These are phyloP conservation scores for Aureobasidium sp. DNA, from an alignment of 2,329 filamentous ascomycete species.

Conservation along the genomic window DNA sequence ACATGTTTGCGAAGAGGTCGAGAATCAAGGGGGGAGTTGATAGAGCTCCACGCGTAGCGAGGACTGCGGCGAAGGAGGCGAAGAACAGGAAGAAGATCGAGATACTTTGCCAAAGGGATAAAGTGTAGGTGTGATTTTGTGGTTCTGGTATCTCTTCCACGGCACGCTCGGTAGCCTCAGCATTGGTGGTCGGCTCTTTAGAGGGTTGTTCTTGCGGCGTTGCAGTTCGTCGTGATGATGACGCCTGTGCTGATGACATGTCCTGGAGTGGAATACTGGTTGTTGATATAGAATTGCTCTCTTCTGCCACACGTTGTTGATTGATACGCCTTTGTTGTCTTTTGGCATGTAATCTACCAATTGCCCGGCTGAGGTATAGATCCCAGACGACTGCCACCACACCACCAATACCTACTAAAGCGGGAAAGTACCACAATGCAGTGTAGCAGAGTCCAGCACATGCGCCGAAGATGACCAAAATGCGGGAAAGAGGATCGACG, in stretches of 20 bases:
- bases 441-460: slow-evolving; percentile 62
- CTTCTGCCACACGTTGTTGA: background rate
- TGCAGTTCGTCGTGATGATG: background rate
- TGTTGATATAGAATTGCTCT: background rate
- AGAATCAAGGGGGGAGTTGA: slow-evolving; percentile 42
- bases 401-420: slow-evolving; percentile 53
- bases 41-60: slow-evolving; percentile 42
- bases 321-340: background rate
- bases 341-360: background rate
- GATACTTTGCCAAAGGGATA: background rate
- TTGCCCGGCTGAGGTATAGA: slow-evolving; percentile 14
- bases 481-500: slow-evolving; percentile 54
- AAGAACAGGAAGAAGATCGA: slow-evolving; percentile 13
- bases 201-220: too few relatives aligned
- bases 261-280: background rate
- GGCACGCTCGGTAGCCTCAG: background rate
- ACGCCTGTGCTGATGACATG: background rate
- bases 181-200: background rate
- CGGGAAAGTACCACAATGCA: slow-evolving; percentile 67
- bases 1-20: slow-evolving; percentile 64
- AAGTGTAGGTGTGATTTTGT: background rate
- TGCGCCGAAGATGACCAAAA: slow-evolving; percentile 57
- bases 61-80: slow-evolving; percentile 47
- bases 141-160: background rate
- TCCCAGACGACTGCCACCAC: slow-evolving; percentile 50